Base-by-base conservation (phyloP, 2,329 filamentous ascomycete species). In the Penicillium fuscoglaucum region DNA sequence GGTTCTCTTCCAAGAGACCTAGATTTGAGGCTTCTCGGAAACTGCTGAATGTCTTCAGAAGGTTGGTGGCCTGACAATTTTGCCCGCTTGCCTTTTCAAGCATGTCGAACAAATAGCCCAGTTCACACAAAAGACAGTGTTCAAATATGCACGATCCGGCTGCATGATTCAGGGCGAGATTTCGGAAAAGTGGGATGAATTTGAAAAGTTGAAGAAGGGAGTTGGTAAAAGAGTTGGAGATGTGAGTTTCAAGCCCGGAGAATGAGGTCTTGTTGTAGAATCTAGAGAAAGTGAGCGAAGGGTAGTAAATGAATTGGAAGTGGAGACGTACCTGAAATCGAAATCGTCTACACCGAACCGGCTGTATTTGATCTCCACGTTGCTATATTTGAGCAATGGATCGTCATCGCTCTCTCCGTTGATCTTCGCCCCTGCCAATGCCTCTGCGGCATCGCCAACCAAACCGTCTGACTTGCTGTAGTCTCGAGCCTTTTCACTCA, bases 331-430 rank as follows among this genome's bases (percentile, higher is more conserved):
- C 87, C 90, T 89, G 76, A 99, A 99, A 74, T 99, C 95, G 73
- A 99, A 99, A 74, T 99, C 96, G 69, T 98, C 93, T n/a, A 99
- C 92, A 21, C 95, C 95, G 74, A 97, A 99, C 72, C 92, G 96
- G 81, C 93, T 97, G 79, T 98, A 99, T 73, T 97, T 97, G 78
- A 99, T 99, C 74, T 98, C 93, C 12, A 97, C 90, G 68, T 92
- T 93, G 63, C 90, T 88, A 74, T 99, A 99, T 79, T 95, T 91
- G 9, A 90, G 84, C 24, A 93, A 90, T 5, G 95, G 89, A 57
- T 96, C 92, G 41, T 89, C 86, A 63, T 91, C 90, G 56, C 89
- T 84, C 63, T 89, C 88, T 41, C 81, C 82, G 61, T 90, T 88
- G 4, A 93, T 80, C 55, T 89, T 87, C 55, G 85, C 79, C 39